Percentiles rank a stretch among this genome's conserved stretches.
Conservation (phyloP, 2,329 filamentous ascomycete genomes). For the Aspergillus neoniger region DNA sequence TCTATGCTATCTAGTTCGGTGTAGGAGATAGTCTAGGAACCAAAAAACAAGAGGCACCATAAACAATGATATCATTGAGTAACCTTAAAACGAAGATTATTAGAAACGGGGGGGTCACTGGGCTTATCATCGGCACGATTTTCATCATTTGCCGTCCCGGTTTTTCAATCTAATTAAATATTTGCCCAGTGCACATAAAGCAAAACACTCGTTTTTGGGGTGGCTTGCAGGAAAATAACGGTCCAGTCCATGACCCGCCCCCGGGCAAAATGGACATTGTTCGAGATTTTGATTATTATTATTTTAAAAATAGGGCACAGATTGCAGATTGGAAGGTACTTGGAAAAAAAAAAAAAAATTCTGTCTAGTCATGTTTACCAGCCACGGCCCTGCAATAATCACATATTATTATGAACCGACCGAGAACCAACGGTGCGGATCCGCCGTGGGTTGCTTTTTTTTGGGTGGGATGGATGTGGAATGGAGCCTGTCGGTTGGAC, state of each 20-base stretch:
- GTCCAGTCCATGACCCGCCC: not conserved
- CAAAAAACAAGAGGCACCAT: not conserved
- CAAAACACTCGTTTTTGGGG: not conserved
- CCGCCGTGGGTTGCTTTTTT: conserved; percentile 2
- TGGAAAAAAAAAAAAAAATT: not conserved
- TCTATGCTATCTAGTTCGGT: not conserved
- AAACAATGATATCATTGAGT: conserved; percentile 4
- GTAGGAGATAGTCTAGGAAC: not conserved
- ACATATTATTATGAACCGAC: not conserved
- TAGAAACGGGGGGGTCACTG: not conserved
- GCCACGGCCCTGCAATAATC: not conserved
- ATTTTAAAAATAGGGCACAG: no score
- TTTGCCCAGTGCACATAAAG: not conserved
- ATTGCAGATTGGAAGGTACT: no score
- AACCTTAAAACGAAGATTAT: not conserved
- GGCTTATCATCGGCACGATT: not conserved
- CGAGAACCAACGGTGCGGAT: conserved; percentile 3
- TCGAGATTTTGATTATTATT: no score
- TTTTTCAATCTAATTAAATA: not conserved
- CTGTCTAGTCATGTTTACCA: not conserved
- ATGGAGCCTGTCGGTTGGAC: not conserved
- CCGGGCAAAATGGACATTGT: not conserved
- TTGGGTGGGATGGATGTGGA: not conserved
- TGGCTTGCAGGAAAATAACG: not conserved
- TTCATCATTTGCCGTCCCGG: not conserved